phyloP scores from a whole-genome alignment of 1,284 basidiomycete genomes.

The Volvariella surrecta region DNA sequence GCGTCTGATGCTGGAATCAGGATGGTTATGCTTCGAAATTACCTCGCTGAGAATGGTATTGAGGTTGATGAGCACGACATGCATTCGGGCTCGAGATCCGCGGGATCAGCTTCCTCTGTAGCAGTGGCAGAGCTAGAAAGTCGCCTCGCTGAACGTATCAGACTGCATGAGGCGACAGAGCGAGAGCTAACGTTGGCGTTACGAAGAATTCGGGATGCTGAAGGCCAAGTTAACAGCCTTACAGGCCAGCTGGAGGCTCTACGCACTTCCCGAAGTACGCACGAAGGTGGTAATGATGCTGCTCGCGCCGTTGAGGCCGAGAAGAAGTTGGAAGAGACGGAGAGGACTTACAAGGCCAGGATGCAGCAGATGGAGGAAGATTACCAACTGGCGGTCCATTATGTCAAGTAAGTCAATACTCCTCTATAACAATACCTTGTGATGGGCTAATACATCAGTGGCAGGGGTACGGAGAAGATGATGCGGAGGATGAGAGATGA shows the following conservation, averaged over 20 bases:
- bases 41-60: constrained; percentile 86
- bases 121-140: constrained; percentile 66
- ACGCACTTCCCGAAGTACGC: constrained; percentile 40
- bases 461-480: constrained; percentile 97
- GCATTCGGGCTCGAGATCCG: constrained; percentile 24
- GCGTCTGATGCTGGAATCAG: constrained; percentile 72
- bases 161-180: constrained; percentile 68
- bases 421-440: constrained; percentile 18
- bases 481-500: constrained; percentile 96
- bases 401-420: constrained; percentile 69
- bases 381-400: constrained; percentile 89
- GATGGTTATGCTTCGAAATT: constrained; percentile 74
- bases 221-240: constrained; percentile 58
- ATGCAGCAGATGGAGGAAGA: constrained; percentile 89
- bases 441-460: constrained; percentile 2
- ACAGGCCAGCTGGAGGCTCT: constrained; percentile 59
- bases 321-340: constrained; percentile 71
- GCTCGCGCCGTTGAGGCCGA: constrained; percentile 60
- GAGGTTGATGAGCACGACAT: constrained; percentile 58
- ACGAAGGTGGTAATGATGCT: constrained; percentile 30
- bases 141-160: constrained; percentile 63
- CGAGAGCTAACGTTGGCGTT: constrained; percentile 57
- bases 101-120: constrained; percentile 37
- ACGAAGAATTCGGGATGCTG: constrained; percentile 64
- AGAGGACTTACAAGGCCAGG: constrained; percentile 66